Conservation (phyloP, 139 green algal genomes). For the Volvox reticuliferus region DNA sequence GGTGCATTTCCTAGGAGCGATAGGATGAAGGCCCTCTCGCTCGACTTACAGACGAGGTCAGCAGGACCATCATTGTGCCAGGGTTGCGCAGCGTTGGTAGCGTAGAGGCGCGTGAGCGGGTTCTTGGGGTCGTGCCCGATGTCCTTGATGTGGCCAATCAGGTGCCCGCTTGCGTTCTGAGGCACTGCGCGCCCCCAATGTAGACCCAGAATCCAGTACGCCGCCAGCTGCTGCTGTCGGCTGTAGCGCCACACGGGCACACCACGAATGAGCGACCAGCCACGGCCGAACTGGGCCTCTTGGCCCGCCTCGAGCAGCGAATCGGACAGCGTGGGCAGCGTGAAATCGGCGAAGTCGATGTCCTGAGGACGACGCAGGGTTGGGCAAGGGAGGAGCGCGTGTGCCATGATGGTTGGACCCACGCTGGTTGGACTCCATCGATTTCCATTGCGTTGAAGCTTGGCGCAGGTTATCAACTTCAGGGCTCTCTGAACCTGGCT, state of each 20-base stretch:
- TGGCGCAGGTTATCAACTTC: no score
- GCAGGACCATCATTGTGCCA: slow-evolving; percentile 71
- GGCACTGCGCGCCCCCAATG: slow-evolving; percentile 63
- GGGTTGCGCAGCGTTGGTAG: slow-evolving; percentile 74
- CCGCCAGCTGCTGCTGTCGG: slow-evolving; percentile 60
- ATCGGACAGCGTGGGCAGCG: slow-evolving; percentile 65
- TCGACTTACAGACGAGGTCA: slow-evolving; percentile 69
- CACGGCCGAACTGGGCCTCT: slow-evolving; percentile 64
- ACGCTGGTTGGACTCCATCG: no score
- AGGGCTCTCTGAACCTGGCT: no score
- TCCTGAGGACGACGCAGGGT: slow-evolving; percentile 45
- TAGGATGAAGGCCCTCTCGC: no score
- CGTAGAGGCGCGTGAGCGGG: slow-evolving; percentile 70
- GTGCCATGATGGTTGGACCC: no score
- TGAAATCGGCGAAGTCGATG: slow-evolving; percentile 60
- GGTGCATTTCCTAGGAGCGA: no score
- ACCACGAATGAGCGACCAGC: slow-evolving; percentile 73
- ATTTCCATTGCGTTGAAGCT: no score
- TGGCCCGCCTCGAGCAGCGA: slow-evolving; percentile 50
- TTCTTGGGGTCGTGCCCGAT: slow-evolving; percentile 68
- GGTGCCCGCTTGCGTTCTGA: slow-evolving; percentile 78
- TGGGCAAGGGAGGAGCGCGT: no score
- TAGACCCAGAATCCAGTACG: slow-evolving; percentile 67
- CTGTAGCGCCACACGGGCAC: slow-evolving; percentile 67
- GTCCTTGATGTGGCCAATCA: slow-evolving; percentile 80